Evolutionary conservation across 2,329 filamentous ascomycete genomes (phyloP), one percentile per base, ranked within the genome.

Genomic region (Beauveria brongniartii): DNA sequence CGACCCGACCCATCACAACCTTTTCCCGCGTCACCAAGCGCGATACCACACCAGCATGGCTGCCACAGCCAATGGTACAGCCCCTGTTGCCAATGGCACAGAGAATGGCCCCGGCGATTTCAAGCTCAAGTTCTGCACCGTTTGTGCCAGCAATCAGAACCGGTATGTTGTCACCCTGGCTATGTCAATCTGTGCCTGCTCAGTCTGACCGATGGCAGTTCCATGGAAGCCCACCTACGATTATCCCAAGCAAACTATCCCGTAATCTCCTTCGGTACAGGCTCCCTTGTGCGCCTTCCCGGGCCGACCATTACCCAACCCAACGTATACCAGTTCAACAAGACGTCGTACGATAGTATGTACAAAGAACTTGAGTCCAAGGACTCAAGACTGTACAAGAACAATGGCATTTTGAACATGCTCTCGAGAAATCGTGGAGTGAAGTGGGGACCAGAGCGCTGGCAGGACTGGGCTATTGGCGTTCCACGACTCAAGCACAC

Each of bases 121-220:
- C 81, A 96, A 94, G 76, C 83, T 99, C 64, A 95, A 90, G 71
- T 97, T 97, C 76, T 97, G 92, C 79, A 97, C 94, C 3, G 93
- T 99, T n/a, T 99, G 94, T 76, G 94, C 94, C 8, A 96, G 92
- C 70, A 99, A 99, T 70, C 92, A 99, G 74, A 99, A 99, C 71
- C 87, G 94, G 85, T 96, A 80, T 65, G 81, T 69, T 54, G n/a
- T 7, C 59, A 64, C 61, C 47, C 61, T 64, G 37, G 37, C 44
- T 4, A 37, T 9, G 37, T 28, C 43, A 48, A 7, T 16, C 34
- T 30, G 3, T 51, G 20, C 16, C 20, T 10, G 14, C 28, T 41
- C 53, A 52, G 28, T 51, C 50, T 59, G 20, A 61, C 34, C 24
- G 20, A 18, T 55, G 3, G 14, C 8, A 90, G 88, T 74, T 91